Percentiles rank a stretch among this genome's conserved stretches.
These are phyloP conservation scores for Ceratobasidium sp. DNA, from an alignment of 1,284 basidiomycete species.

Conservation along the genomic window DNA sequence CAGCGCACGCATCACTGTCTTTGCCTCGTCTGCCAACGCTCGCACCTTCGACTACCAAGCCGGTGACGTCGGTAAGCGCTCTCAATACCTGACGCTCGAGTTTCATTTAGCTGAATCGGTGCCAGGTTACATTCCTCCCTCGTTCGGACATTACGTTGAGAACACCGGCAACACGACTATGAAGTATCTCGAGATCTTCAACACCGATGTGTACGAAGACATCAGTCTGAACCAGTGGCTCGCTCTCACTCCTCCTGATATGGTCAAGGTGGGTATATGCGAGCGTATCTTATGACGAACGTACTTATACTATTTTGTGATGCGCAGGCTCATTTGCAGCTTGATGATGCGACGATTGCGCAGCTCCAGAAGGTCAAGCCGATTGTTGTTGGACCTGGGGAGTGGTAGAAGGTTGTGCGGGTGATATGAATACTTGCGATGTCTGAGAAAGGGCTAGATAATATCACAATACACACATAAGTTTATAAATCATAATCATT, in stretches of 20 bases:
- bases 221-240: slow-evolving; percentile 27
- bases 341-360: slow-evolving; percentile 15
- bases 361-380: slow-evolving; percentile 23
- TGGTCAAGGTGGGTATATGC: slow-evolving; percentile 18
- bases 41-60: slow-evolving; percentile 76
- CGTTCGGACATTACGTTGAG: slow-evolving; percentile 26
- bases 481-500: too few species aligned
- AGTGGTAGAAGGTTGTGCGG: background rate
- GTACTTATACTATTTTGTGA: background rate
- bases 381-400: slow-evolving; percentile 16
- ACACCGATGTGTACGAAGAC: slow-evolving; percentile 15
- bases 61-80: slow-evolving; percentile 71
- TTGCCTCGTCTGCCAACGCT: slow-evolving; percentile 71
- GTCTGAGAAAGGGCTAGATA: too few species aligned
- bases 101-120: too few species aligned
- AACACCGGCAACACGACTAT: slow-evolving; percentile 18
- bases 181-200: slow-evolving; percentile 26
- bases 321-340: slow-evolving; percentile 1
- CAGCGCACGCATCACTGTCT: slow-evolving; percentile 53
- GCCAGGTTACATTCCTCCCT: slow-evolving; percentile 65
- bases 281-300: background rate
- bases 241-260: slow-evolving; percentile 14
- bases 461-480: too few species aligned
- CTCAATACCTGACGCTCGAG: slow-evolving; percentile 47
- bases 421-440: too few species aligned